Conservation (phyloP, 306 rosid species). For the Fragaria iinumae region DNA sequence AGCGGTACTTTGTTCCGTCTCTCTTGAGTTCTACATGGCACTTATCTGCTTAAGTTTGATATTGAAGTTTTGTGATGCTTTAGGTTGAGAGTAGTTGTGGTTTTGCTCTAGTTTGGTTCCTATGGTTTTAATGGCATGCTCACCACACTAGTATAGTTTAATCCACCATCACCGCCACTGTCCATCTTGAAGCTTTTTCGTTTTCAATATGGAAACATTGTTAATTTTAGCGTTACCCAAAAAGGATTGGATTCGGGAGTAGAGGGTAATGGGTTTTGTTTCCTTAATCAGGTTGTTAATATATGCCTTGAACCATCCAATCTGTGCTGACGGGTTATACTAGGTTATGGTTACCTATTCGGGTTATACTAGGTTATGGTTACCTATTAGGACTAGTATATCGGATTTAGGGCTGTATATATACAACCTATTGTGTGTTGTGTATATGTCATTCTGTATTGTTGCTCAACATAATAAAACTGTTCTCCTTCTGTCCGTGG, state of each 20-base stretch:
- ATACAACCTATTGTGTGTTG: no score
- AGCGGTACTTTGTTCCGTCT: slow-evolving; percentile 30
- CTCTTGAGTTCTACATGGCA: not conserved
- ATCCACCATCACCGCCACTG: not conserved
- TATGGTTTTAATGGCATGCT: not conserved
- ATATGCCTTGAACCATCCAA: no score
- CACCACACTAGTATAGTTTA: no score
- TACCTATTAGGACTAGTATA: no score
- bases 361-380: no score
- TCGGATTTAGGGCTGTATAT: no score
- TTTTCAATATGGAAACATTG: not conserved
- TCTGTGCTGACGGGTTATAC: no score
- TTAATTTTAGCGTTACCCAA: not conserved
- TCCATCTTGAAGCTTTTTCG: not conserved
- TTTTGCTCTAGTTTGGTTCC: not conserved
- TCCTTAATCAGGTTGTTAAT: not conserved
- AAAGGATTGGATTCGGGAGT: not conserved
- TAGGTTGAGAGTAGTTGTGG: not conserved
- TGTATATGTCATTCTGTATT: no score
- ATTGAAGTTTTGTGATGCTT: not conserved
- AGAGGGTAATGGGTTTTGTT: not conserved
- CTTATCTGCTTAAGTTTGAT: not conserved
- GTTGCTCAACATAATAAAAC: no score
- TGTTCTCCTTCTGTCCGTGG: no score
- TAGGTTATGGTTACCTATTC: no score